Base-by-base conservation (phyloP, 2,329 filamentous ascomycete species). In the Chalara sp. region DNA sequence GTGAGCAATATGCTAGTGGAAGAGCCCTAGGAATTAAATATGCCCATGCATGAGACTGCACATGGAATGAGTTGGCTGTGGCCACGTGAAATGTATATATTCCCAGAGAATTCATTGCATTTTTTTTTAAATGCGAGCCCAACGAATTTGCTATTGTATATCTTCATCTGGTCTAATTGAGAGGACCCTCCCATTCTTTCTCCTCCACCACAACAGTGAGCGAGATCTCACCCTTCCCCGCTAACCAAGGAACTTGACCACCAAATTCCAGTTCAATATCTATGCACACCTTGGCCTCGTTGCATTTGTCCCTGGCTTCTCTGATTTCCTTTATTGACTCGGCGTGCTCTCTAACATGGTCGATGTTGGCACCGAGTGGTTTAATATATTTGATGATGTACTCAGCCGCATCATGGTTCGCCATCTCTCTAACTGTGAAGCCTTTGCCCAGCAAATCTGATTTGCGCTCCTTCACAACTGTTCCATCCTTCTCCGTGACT, bases 331-430 rank as follows among this genome's bases (percentile, higher is more conserved):
- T 6, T 1, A 31, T 29, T 2, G 32, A 5, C 0, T 37, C 12
- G 6, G 53, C 13, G n/a, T 53, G 13, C 6, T 44, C n/a, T 6
- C 52, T 29, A 4, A 55, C 8, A 31, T 52, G n/a, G 6, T 53
- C 55, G 2, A 53, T 44, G 6, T 33, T 53, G 10, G 29, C 6
- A 4, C 6, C 28, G 40, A 6, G 41, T 2, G 58, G 58, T 33
- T 48, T 49, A 1, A 56, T 2, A 13, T 44, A 40, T 2, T 47
- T 13, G 11, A 52, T n/a, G 3, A 57, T 6, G 8, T 51, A 46
- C 10, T 54, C 50, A 10, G 33, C 50, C 5, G 58, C 58, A 28
- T 49, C 54, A 41, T 56, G 49, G 13, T 60, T 60, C 1, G 57
- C 58, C 48, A 60, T 50, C 13, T 56, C 46, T 4, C 55, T 32